Percentiles rank a stretch among this genome's conserved stretches.
Conservation (phyloP, 768 basidiomycete genomes). For the Boletus huronensis region DNA sequence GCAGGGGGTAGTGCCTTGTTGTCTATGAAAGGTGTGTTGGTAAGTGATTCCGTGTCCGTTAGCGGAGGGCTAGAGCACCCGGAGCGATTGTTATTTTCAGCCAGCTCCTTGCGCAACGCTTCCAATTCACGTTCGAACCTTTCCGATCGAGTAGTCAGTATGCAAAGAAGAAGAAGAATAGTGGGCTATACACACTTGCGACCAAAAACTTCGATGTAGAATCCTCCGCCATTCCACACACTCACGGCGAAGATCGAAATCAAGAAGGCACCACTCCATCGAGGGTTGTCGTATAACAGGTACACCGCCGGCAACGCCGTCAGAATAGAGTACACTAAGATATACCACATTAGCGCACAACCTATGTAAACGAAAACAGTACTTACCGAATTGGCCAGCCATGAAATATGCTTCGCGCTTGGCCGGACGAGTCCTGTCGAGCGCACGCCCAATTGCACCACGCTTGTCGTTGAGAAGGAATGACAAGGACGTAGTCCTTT, state of each 20-base stretch:
- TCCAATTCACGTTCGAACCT: conserved; percentile 95
- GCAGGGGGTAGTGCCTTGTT: conserved; percentile 17
- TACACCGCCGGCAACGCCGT: conserved; percentile 86
- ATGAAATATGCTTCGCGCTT: conserved; percentile 77
- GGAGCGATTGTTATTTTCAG: conserved; percentile 59
- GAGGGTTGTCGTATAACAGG: conserved; percentile 74
- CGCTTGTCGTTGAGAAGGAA: conserved; percentile 87
- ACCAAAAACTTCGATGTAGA: conserved; percentile 95
- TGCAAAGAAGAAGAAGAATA: background rate
- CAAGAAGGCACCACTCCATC: conserved; percentile 76
- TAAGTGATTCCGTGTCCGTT: conserved; percentile 40
- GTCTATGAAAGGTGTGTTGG: conserved; percentile 34
- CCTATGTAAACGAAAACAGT: background rate
- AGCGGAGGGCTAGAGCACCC: conserved; percentile 51
- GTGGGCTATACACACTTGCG: conserved; percentile 67
- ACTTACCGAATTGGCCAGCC: conserved; percentile 74
- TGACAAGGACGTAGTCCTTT: conserved; percentile 87
- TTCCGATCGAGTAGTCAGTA: conserved; percentile 29
- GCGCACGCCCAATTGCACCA: conserved; percentile 70
- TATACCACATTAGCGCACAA: conserved; percentile 2
- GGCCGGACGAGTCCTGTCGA: conserved; percentile 56
- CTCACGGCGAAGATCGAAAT: conserved; percentile 79
- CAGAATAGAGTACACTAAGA: conserved; percentile 73
- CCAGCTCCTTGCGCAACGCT: conserved; percentile 84
- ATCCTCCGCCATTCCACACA: conserved; percentile 95